phyloP scores from a whole-genome alignment of 2,329 filamentous ascomycete species.

The Stagonosporopsis rhizophila region DNA sequence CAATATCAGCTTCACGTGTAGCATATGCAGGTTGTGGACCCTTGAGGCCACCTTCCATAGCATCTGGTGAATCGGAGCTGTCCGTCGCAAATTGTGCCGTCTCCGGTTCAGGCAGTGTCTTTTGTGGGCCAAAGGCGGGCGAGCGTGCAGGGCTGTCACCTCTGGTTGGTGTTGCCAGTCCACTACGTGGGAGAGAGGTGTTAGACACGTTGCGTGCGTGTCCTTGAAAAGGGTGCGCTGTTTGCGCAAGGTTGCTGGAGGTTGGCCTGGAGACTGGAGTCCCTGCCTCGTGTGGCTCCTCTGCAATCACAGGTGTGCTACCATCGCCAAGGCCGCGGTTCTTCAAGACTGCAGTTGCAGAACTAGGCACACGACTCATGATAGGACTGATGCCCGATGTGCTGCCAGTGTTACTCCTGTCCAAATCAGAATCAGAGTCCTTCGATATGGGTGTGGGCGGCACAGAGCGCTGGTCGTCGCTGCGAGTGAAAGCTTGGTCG shows the following conservation, averaged over 20 bases:
- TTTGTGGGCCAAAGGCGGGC: slow-evolving; percentile 59
- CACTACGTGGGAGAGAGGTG: slow-evolving; percentile 55
- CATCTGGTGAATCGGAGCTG: slow-evolving; percentile 42
- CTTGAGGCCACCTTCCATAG: slow-evolving; percentile 34
- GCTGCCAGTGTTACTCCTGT: slow-evolving; percentile 67
- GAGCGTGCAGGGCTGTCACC: slow-evolving; percentile 68
- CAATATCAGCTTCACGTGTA: slow-evolving; percentile 48
- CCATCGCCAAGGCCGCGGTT: slow-evolving; percentile 49
- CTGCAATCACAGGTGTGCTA: slow-evolving; percentile 62
- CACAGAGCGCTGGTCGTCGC: slow-evolving; percentile 60
- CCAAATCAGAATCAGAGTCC: slow-evolving; percentile 53
- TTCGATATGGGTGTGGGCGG: slow-evolving; percentile 61
- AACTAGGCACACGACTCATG: slow-evolving; percentile 63
- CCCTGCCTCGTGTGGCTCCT: slow-evolving; percentile 56
- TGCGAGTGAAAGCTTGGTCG: slow-evolving; percentile 69
- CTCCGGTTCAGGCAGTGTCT: slow-evolving; percentile 54
- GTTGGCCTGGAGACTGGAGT: slow-evolving; percentile 47
- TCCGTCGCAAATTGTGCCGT: slow-evolving; percentile 56
- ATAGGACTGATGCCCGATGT: slow-evolving; percentile 71
- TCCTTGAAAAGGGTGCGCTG: slow-evolving; percentile 41
- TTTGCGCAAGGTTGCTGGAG: slow-evolving; percentile 32
- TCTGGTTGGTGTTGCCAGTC: slow-evolving; percentile 64
- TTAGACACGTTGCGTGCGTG: slow-evolving; percentile 52
- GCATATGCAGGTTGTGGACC: slow-evolving; percentile 39
- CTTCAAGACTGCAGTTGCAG: slow-evolving; percentile 48